Base-by-base conservation (phyloP, 495 filamentous ascomycete species). In the Aspergillus wentii region DNA sequence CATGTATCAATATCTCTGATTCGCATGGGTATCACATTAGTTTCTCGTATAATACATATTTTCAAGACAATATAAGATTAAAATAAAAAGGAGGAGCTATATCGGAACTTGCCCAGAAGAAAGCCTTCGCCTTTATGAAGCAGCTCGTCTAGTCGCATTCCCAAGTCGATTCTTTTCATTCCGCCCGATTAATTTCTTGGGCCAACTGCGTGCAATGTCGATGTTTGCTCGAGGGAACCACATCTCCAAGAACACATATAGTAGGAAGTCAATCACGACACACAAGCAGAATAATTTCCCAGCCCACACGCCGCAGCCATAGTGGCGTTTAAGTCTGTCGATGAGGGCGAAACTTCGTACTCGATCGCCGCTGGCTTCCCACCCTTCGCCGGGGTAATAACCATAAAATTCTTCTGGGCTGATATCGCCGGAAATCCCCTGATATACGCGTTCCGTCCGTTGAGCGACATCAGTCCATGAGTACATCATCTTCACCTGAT, bases 291-390 rank as follows among this genome's bases (percentile, higher is more conserved):
- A 98, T 16, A 98, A 62, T 62, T 98, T 98, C 6, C 92, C 92
- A 8, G 92, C 92, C 92, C 92, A 98, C 26, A 97, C 88, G n/a
- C 92, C 92, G 52, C 92, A 98, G n/a, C 92, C 92, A 53, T 97
- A 98, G 52, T 98, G 97, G 17, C 90, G 66, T 61, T 98, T 98
- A 16, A 98, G 59, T 14, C 92, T 76, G 54, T 98, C 92, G 49
- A 98, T 95, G 17, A 98, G 74, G 1, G 88, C 86, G 61, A 92
- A 94, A 57, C 84, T 89, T 48, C 85, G 82, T 1, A 83, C 81
- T 26, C 85, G 69, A 29, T 88, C 88, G 33, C 83, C 75, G 48
- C 83, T 82, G 9, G 76, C 80, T 40, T 78, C 80, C 72, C 80
- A 76, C 1, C 68, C 72, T 46, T 75, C 68, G 16, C 72, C 79